phyloP scores from a whole-genome alignment of 768 basidiomycete species.

The Phylloporus scabripes region DNA sequence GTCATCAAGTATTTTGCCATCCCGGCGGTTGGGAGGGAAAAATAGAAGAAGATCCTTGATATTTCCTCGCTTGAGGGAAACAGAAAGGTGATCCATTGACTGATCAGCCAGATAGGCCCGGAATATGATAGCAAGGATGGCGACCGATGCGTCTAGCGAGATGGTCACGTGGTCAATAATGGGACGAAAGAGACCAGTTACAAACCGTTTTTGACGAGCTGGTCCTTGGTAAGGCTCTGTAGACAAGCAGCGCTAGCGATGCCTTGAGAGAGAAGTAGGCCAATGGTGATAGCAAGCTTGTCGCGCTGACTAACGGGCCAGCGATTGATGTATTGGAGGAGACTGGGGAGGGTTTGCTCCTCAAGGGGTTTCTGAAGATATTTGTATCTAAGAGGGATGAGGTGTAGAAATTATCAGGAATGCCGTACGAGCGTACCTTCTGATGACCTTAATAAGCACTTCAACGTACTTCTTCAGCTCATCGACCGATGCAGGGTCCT shows the following conservation, averaged over 20 bases:
- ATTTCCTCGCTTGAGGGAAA: conserved; percentile 75
- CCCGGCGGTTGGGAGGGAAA: conserved; percentile 82
- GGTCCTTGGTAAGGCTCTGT: conserved; percentile 82
- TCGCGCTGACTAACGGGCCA: conserved; percentile 75
- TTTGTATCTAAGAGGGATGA: conserved; percentile 68
- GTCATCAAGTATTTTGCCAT: conserved; percentile 68
- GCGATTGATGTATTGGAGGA: conserved; percentile 86
- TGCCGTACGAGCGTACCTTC: conserved; percentile 52
- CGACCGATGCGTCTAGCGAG: conserved; percentile 64
- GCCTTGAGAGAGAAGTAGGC: conserved; percentile 79
- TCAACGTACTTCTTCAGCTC: conserved; percentile 93
- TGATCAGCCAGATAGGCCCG: conserved; percentile 76
- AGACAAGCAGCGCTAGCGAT: conserved; percentile 75
- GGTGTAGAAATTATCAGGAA: conserved; percentile 2
- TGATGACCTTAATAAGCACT: conserved; percentile 91
- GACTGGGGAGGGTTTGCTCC: conserved; percentile 69
- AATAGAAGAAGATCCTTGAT: conserved; percentile 82
- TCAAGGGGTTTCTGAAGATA: conserved; percentile 98
- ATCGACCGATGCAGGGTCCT: conserved; percentile 70
- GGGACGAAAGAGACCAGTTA: conserved; percentile 4
- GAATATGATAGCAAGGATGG: conserved; percentile 73
- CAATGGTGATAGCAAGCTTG: conserved; percentile 77
- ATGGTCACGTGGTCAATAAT: conserved; percentile 8
- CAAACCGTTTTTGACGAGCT: conserved; percentile 89
- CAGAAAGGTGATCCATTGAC: conserved; percentile 84